A percentile compares a stretch with the other conserved stretches of the same genome.
phyloP scores from a whole-genome alignment of 192 early-diverging fungal species.

The Umbelopsis sp. region DNA sequence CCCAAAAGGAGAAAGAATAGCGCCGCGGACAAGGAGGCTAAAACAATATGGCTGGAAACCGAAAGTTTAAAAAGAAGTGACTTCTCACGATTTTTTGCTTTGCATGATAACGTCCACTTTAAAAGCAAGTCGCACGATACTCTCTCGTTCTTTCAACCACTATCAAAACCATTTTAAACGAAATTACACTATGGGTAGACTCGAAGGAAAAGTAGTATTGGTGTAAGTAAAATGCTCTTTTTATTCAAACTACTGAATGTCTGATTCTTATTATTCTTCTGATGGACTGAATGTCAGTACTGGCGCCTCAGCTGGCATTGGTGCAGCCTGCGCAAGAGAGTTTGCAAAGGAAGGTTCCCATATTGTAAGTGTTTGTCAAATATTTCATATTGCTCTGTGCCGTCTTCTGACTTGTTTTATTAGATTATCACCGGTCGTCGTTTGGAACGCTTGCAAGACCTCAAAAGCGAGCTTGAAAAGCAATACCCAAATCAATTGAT shows the following conservation, averaged over 20 bases:
- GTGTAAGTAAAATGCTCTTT: neutral
- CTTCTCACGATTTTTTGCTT: neutral
- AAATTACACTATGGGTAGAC: conserved; percentile 18
- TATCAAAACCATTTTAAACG: neutral
- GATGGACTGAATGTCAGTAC: conserved; percentile 39
- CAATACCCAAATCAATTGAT: conserved; percentile 57
- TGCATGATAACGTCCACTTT: neutral
- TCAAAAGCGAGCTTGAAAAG: conserved; percentile 53
- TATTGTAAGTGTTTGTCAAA: conserved; percentile 40
- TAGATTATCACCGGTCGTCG: conserved; percentile 65
- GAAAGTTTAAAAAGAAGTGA: neutral
- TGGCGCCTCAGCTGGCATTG: conserved; percentile 76
- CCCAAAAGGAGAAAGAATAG: too few relatives aligned
- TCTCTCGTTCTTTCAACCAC: neutral
- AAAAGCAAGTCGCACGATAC: conserved; percentile 2
- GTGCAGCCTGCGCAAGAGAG: conserved; percentile 62
- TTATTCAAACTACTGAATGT: neutral
- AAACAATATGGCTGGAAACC: too few relatives aligned
- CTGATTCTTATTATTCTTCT: neutral
- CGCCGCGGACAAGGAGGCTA: too few relatives aligned
- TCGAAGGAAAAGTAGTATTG: conserved; percentile 22
- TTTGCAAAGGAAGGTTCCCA: conserved; percentile 65
- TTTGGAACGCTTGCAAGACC: conserved; percentile 56
- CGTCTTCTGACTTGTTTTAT: too few relatives aligned
- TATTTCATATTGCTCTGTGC: too few relatives aligned